Evolutionary conservation across 257 asterid genomes (phyloP), one percentile per base, ranked within the genome.

Genomic region (Pogostemon cablin): DNA sequence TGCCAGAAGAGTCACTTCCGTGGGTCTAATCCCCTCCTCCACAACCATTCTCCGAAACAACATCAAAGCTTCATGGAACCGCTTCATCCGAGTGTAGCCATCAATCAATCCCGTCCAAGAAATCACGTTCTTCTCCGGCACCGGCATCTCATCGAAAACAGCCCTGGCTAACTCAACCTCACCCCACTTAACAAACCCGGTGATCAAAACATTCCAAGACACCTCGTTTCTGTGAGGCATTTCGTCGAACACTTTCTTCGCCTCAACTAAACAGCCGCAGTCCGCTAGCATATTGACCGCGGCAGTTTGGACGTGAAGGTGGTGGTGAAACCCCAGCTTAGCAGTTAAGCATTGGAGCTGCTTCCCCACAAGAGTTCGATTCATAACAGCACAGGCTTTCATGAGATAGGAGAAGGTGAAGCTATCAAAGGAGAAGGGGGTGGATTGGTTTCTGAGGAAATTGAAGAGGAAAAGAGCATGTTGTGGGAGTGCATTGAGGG

Each of bases 31-130:
- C 67, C 81, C 80, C 71, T 80, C 84, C 7, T 62, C 17, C 55
- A 81, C 87, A 2, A 67, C 83, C 96, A 88, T 84, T 60, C 75
- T 76, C 47, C 59, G 73, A 53, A 90, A 90, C 75, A 87, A 79
- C 0, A 77, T 64, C 67, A 90, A 66, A 2, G 91, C 91, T 73
- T 86, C 86, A 32, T 62, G 25, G 40, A 72, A 85, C 65, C 38
- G 73, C 7, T 75, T 77, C 67, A 32, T 68, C 46, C 96, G 77
- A 6, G 93, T 86, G 62, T 81, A 86, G 61, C 96, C 96, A 58
- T 87, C 95, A 52, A 87, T 83, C 3, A 90, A 42, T 9, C 93
- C 86, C 0, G 96, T 87, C 96, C 95, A 90, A 0, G 96, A 83
- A 72, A 90, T 72, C 59, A 87, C 86, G 71, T 90, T 86, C 86